Evolutionary conservation across 768 basidiomycete genomes (phyloP).

Genomic region (Lactifluus volemus): DNA sequence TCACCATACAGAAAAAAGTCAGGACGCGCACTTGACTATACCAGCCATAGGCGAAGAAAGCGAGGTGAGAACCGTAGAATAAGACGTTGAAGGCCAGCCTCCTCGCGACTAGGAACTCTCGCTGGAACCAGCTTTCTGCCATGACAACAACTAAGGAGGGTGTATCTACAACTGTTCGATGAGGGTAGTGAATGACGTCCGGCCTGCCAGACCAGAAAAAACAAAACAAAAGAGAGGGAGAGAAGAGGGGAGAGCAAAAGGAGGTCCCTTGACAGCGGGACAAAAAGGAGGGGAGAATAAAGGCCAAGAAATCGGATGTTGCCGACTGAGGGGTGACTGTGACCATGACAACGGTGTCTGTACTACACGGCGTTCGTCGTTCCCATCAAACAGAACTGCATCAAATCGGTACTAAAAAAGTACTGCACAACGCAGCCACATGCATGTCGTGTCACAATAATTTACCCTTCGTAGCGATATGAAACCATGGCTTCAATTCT

Average conservation of each 20-base stretch:
- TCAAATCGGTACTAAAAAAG: too few species aligned
- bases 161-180: slow-evolving; percentile 16
- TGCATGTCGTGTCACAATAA: slow-evolving; percentile 22
- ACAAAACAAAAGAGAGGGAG: background rate
- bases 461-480: slow-evolving; percentile 79
- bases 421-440: too few species aligned
- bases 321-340: background rate
- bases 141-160: slow-evolving; percentile 31
- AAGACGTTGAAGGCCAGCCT: slow-evolving; percentile 66
- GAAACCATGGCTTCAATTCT: slow-evolving; percentile 97
- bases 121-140: slow-evolving; percentile 64
- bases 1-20: background rate
- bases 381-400: too few species aligned
- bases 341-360: background rate
- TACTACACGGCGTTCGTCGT: background rate
- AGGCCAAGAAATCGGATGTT: background rate
- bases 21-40: slow-evolving; percentile 53
- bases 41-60: slow-evolving; percentile 84
- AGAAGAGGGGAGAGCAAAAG: background rate
- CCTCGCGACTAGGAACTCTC: slow-evolving; percentile 55
- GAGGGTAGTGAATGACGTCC: slow-evolving; percentile 31
- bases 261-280: background rate
- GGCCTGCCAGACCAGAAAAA: slow-evolving; percentile 42
- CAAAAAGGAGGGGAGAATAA: slow-evolving; percentile 4
- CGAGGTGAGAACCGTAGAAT: slow-evolving; percentile 73